Evolutionary conservation across 257 asterid species (phyloP).

Genomic region (Solanum paucissectum): DNA sequence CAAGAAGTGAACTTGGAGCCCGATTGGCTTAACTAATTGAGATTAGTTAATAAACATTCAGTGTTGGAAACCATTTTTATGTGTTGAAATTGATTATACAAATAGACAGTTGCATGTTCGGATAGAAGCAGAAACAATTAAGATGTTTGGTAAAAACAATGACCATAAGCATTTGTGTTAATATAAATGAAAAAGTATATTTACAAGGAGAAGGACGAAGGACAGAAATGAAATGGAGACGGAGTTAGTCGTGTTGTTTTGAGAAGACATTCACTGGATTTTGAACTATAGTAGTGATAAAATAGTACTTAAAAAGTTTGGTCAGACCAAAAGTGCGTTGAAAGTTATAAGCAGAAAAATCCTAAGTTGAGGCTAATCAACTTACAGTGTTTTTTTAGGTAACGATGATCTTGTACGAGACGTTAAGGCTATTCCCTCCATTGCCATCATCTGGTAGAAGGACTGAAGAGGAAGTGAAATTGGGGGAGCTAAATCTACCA

Average conservation of each 20-base stretch:
- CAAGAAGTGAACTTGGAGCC: not conserved
- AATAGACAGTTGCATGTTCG: not conserved
- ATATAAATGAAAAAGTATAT: not conserved
- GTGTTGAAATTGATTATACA: not conserved
- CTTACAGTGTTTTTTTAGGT: not conserved
- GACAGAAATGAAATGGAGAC: constrained; percentile 3
- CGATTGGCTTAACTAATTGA: not conserved
- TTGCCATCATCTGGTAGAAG: not conserved
- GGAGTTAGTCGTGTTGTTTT: not conserved
- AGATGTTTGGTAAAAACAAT: not conserved
- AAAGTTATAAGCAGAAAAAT: not conserved
- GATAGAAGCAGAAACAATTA: not conserved
- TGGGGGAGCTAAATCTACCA: constrained; percentile 13
- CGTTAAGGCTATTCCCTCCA: constrained; percentile 23
- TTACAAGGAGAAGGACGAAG: not conserved
- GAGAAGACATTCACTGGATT: not conserved
- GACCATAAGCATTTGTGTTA: too few relatives aligned
- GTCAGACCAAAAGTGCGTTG: not conserved
- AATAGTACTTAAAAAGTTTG: not conserved
- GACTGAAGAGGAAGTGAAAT: not conserved
- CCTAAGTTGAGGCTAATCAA: constrained; percentile 11
- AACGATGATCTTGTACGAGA: constrained; percentile 13
- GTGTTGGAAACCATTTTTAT: not conserved
- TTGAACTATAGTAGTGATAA: not conserved
- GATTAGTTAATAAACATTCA: not conserved